Percentiles rank a stretch among this genome's conserved stretches.
Evolutionary conservation across 768 basidiomycete species (phyloP).

Genomic region (Lentinula lateritia): DNA sequence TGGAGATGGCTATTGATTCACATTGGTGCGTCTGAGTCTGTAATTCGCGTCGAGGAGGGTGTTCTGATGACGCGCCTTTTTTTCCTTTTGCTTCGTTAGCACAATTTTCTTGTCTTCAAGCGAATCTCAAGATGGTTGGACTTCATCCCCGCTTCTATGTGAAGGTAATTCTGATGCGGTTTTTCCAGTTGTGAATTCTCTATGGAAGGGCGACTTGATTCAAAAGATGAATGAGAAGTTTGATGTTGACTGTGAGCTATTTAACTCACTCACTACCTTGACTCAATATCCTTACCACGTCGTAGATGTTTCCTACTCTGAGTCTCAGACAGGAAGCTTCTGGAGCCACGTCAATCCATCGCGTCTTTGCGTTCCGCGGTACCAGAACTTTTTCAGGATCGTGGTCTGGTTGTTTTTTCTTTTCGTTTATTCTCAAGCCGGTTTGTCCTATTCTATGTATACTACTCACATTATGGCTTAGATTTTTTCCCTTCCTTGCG

Average conservation of each 20-base stretch:
- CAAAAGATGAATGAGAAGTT: slow-evolving; percentile 71
- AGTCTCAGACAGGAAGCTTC: slow-evolving; percentile 46
- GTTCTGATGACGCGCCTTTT: background rate
- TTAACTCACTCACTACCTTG: too few relatives aligned
- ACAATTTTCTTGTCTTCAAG: slow-evolving; percentile 80
- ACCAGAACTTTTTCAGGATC: slow-evolving; percentile 83
- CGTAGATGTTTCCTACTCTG: slow-evolving; percentile 64
- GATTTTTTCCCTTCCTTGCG: background rate
- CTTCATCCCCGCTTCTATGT: background rate
- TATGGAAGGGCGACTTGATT: slow-evolving; percentile 82
- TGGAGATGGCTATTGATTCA: slow-evolving; percentile 91
- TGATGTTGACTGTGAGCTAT: slow-evolving; percentile 67
- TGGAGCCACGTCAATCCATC: slow-evolving; percentile 73
- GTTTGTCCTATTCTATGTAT: slow-evolving; percentile 28
- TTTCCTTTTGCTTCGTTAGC: slow-evolving; percentile 27
- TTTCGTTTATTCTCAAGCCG: slow-evolving; percentile 77
- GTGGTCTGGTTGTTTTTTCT: slow-evolving; percentile 76
- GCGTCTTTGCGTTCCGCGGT: slow-evolving; percentile 77
- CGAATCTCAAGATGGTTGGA: slow-evolving; percentile 76
- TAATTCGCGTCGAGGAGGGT: slow-evolving; percentile 1
- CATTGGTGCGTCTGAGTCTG: slow-evolving; percentile 51
- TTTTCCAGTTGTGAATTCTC: slow-evolving; percentile 60
- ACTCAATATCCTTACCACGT: background rate
- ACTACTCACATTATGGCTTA: background rate
- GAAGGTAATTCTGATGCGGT: background rate